A percentile compares a stretch with the other conserved stretches of the same genome.
Evolutionary conservation across 345 rosid species (phyloP).

Genomic region (Populus davidiana): DNA sequence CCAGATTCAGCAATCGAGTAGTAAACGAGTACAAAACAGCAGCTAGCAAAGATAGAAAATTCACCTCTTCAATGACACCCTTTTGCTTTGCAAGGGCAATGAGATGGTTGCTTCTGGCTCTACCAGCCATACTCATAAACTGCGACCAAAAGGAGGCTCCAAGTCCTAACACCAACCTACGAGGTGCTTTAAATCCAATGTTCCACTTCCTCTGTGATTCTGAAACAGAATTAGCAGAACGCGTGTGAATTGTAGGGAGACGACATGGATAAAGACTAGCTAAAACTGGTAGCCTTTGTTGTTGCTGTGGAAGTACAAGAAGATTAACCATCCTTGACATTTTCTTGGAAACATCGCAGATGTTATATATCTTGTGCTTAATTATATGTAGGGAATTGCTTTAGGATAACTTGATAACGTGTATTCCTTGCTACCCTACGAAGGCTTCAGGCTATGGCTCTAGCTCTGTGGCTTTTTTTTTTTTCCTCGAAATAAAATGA

Average conservation of each 20-base stretch:
- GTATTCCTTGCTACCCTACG: slow-evolving; percentile 2
- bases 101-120: slow-evolving; percentile 42
- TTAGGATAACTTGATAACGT: slow-evolving; percentile 5
- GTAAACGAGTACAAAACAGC: not conserved
- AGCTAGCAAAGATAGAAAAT: not conserved
- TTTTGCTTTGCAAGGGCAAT: slow-evolving; percentile 74
- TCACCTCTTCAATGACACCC: slow-evolving; percentile 65
- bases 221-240: slow-evolving; percentile 27
- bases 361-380: not conserved
- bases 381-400: slow-evolving; percentile 11
- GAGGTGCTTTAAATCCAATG: slow-evolving; percentile 37
- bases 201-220: not conserved
- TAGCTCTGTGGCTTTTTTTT: no score
- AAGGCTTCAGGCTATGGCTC: not conserved
- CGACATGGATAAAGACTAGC: slow-evolving; percentile 13
- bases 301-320: slow-evolving; percentile 21
- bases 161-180: slow-evolving; percentile 54
- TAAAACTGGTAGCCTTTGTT: slow-evolving; percentile 23
- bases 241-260: slow-evolving; percentile 10
- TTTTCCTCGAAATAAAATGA: no score
- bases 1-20: not conserved
- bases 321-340: slow-evolving; percentile 38
- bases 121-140: slow-evolving; percentile 44
- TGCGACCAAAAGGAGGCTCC: slow-evolving; percentile 62
- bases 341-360: not conserved